These are phyloP conservation scores for Dendrobium officinale DNA, from an alignment of 106 monocot species.

Conservation along the genomic window DNA sequence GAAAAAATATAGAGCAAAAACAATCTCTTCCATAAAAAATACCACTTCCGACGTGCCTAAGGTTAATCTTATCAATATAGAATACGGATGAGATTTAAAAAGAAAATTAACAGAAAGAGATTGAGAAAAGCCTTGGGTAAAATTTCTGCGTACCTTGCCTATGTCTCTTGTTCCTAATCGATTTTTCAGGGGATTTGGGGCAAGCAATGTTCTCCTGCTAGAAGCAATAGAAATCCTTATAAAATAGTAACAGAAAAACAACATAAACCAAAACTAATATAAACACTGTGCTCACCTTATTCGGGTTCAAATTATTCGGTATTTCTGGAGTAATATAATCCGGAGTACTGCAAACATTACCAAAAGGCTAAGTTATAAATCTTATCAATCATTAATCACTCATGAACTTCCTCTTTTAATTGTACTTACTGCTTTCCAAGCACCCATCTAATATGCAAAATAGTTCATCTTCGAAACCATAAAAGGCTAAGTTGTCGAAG, in stretches of 20 bases:
- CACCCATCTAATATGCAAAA: background rate
- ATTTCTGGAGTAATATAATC: constrained; percentile 94
- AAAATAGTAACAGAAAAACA: background rate
- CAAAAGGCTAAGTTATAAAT: background rate
- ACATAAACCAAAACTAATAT: constrained; percentile 3
- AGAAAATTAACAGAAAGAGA: background rate
- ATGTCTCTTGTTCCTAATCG: constrained; percentile 53
- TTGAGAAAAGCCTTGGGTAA: background rate
- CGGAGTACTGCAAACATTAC: constrained; percentile 53
- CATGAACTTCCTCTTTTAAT: background rate
- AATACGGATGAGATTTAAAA: background rate
- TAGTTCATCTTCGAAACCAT: background rate
- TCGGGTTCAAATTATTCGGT: constrained; percentile 34
- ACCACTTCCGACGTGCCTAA: background rate
- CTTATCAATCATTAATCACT: background rate
- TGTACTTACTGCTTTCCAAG: background rate
- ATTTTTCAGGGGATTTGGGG: constrained; percentile 87
- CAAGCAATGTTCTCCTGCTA: constrained; percentile 54
- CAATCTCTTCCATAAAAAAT: background rate
- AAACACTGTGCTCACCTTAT: constrained; percentile 37
- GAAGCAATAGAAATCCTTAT: constrained; percentile 5
- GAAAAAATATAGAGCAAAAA: background rate
- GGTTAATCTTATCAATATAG: background rate
- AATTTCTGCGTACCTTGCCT: constrained; percentile 34
- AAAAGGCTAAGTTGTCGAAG: background rate